These are phyloP conservation scores for Mycena alexandri DNA, from an alignment of 768 basidiomycete species.

Conservation along the genomic window DNA sequence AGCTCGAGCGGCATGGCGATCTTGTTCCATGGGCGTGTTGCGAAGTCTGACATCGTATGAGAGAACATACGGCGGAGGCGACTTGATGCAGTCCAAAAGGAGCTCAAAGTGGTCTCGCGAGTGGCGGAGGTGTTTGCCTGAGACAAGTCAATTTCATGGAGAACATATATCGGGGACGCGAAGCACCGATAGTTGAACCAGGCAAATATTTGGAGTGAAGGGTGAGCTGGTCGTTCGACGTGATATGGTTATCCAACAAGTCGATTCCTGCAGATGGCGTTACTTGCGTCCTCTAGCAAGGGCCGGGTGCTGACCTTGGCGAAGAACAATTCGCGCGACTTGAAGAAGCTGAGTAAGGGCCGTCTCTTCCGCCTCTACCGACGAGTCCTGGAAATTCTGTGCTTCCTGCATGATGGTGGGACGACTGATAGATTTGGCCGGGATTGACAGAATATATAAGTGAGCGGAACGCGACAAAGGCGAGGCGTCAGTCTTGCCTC, in stretches of 20 bases:
- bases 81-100: constrained; percentile 66
- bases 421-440: constrained; percentile 11
- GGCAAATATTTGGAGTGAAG: constrained; percentile 80
- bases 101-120: constrained; percentile 86
- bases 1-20: constrained; percentile 66
- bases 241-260: constrained; percentile 74
- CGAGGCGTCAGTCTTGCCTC: constrained; percentile 40
- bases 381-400: constrained; percentile 37
- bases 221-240: constrained; percentile 77
- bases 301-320: constrained; percentile 65
- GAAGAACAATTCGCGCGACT: constrained; percentile 75
- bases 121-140: constrained; percentile 90
- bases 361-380: constrained; percentile 38
- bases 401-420: constrained; percentile 35
- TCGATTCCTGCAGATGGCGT: constrained; percentile 55
- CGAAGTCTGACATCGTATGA: constrained; percentile 83
- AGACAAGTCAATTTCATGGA: not conserved
- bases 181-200: constrained; percentile 88
- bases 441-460: constrained; percentile 26
- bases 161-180: not conserved
- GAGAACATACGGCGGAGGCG: constrained; percentile 62
- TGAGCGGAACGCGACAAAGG: constrained; percentile 35
- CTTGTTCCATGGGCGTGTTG: constrained; percentile 88
- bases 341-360: constrained; percentile 67
- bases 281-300: not conserved